Base-by-base conservation (phyloP, 306 rosid genomes). In the Dryas octopetala region DNA sequence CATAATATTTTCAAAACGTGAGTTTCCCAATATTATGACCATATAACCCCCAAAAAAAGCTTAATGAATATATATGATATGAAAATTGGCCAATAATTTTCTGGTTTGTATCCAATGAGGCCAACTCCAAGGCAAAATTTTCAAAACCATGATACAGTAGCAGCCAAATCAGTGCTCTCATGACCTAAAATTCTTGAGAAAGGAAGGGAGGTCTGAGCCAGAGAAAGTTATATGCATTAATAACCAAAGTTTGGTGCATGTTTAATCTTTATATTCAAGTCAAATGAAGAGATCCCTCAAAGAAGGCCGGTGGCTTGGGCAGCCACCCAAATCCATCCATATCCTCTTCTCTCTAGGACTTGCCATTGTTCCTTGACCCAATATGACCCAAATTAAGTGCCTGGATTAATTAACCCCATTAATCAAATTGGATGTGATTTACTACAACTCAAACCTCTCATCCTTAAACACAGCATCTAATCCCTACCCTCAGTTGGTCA, bases 341-440 rank as follows among this genome's bases (percentile, higher is more conserved):
- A 4, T 12, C 55, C n/a, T 62, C 17, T 38, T 60, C 65, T 28
- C 64, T 11, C n/a, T 59, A 1, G 46, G 45, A 61, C 46, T 38
- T 38, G 46, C 46, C 46, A 2, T 62, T 62, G 45, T 62, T 62
- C 1, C 15, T 60, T 73, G 49, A 73, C 77, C 77, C 45, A 72
- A 61, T 3, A 32, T 26, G 57, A 32, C 61, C 66, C 38, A 9
- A 32, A 49, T 10, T 16, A 17, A 53, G 15, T 62, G 49, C n/a
- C 17, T 74, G 46, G 40, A 46, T 60, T 48, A 47, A 10, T 40
- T 23, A 23, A 23, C 23, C 23, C 64, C 32, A 59, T 28, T 46
- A 49, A 58, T 8, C 76, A 47, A 60, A 26, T 4, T 67, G 38
- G 38, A 2, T 32, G 38, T 32, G 38, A 2, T 32, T 32, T 32